Evolutionary conservation across 768 basidiomycete species (phyloP).

Genomic region (Boletus bicolor): DNA sequence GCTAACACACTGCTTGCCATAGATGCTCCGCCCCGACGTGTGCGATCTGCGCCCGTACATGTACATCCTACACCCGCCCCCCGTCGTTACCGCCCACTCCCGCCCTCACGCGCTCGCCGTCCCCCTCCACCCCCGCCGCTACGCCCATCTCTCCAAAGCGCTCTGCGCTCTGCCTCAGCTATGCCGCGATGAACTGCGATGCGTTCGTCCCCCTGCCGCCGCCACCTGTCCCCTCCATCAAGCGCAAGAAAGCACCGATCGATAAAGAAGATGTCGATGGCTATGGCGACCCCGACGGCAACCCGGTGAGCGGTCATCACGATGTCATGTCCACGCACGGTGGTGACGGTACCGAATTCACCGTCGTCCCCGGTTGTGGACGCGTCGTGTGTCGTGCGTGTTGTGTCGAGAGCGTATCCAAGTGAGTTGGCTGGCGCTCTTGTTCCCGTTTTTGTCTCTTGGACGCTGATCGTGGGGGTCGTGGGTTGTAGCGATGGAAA

Average conservation of each 20-base stretch:
- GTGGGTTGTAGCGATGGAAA: conserved; percentile 27
- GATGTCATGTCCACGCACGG: not conserved
- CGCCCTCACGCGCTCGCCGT: conserved; percentile 34
- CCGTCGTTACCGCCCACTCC: conserved; percentile 37
- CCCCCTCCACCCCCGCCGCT: conserved; percentile 14
- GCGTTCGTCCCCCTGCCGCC: not conserved
- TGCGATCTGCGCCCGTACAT: conserved; percentile 37
- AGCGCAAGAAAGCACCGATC: conserved; percentile 29
- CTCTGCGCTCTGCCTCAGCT: conserved; percentile 22
- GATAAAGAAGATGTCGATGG: conserved; percentile 22
- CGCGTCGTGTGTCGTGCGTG: conserved; percentile 34
- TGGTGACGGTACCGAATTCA: conserved; percentile 7
- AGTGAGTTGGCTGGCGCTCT: conserved; percentile 24
- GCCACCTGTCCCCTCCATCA: not conserved
- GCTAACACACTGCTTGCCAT: conserved; percentile 5
- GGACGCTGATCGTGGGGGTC: conserved; percentile 6
- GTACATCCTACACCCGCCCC: conserved; percentile 31
- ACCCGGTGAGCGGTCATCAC: not conserved
- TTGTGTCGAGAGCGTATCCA: conserved; percentile 34
- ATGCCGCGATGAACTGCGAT: conserved; percentile 23
- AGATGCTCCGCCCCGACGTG: conserved; percentile 37
- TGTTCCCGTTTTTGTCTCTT: not conserved
- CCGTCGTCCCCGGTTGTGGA: conserved; percentile 33
- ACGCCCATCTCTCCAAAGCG: conserved; percentile 29
- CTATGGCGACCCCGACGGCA: not conserved